Base-by-base conservation (phyloP, 148 eudicot species). In the Talinum fruticosum region DNA sequence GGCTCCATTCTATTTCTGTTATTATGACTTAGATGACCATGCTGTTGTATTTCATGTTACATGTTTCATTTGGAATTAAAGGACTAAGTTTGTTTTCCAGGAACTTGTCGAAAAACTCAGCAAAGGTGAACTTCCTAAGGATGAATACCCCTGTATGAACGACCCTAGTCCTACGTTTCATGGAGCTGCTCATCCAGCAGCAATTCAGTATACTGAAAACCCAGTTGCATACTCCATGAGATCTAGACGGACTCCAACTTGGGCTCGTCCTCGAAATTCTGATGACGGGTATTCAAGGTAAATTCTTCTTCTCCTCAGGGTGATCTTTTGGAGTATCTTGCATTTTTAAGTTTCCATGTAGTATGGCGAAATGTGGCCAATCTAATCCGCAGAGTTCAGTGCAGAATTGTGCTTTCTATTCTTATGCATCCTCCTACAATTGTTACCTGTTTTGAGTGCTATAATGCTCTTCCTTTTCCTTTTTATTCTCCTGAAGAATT, bases 241-340 rank as follows among this genome's bases (percentile, higher is more conserved):
- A 86, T 89, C 93, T 29, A 87, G 92, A 75, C 87, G 93, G 34
- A 85, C 92, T 21, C 92, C 96, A 66, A 92, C 99, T 23, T 95
- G 99, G 99, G 99, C 99, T 76, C 90, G 96, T 24, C 91, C 97
- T 86, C 88, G 94, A 76, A 82, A 73, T 75, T 92, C 99, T 79
- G 97, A 95, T 82, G 99, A 95, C 86, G 99, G 99, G 62, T 92
- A 92, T 83, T 90, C 97, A 32, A 95, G 97, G 99, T 94, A 87
- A n/a, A 66, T n/a, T 32, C 35, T 32, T 24, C 61, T 10, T 57
- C 10, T 57, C 12, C 10, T 4, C 64, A 57, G 26, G 24, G 64
- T 57, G 4, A 21, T 23, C 7, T 5, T 3, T 57, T 23, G 64
- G 64, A 57, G 64, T 57, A n/a, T n/a, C 28, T n/a, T n/a, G 28